Evolutionary conservation across 345 rosid genomes (phyloP).

Genomic region (Linum lewisii): DNA sequence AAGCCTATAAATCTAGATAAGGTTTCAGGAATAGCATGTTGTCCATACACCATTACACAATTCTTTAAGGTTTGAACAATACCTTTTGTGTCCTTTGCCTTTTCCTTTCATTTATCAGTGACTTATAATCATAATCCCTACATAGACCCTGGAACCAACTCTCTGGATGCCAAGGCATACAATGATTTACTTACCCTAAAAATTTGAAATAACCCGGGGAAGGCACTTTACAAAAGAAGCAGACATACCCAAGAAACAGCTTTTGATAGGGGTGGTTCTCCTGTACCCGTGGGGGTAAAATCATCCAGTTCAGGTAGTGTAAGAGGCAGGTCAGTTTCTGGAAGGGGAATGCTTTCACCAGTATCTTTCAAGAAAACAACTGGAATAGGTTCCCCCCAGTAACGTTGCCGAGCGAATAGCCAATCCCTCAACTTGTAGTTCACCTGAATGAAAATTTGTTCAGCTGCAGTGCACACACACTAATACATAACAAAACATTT

Average conservation of each 20-base stretch:
- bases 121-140: no score
- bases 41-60: not conserved
- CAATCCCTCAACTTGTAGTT: constrained; percentile 93
- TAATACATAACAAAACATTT: not conserved
- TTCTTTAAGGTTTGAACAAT: no score
- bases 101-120: not conserved
- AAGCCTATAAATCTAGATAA: not conserved
- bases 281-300: constrained; percentile 87
- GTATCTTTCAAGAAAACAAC: constrained; percentile 58
- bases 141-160: no score
- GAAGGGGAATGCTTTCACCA: constrained; percentile 56
- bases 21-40: not conserved
- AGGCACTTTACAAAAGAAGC: not conserved
- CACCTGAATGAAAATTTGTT: constrained; percentile 32
- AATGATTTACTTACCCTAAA: not conserved
- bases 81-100: no score
- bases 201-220: not conserved
- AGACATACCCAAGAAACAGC: constrained; percentile 69
- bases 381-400: constrained; percentile 99
- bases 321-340: constrained; percentile 74
- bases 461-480: not conserved
- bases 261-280: constrained; percentile 88
- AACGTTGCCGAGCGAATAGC: constrained; percentile 97
- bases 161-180: not conserved
- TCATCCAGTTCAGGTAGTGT: constrained; percentile 80